Evolutionary conservation across 2,329 filamentous ascomycete species (phyloP), one percentile per base, ranked within the genome.

Genomic region (Hypoxylon sp.): DNA sequence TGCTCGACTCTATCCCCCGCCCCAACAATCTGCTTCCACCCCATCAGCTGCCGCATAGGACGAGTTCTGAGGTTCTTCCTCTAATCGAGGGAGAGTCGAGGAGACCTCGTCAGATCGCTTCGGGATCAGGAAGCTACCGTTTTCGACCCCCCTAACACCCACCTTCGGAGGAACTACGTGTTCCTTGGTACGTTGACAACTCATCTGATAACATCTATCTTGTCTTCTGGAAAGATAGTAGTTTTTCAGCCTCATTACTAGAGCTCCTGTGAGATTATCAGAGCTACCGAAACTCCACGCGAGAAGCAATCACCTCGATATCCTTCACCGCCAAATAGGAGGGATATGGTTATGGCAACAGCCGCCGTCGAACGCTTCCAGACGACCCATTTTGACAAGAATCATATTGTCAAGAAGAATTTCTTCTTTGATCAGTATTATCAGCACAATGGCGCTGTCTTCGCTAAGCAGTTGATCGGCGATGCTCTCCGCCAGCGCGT

Each of bases 21-120:
- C 75, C 76, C 66, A 76, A 71, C 75, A 80, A 80, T 69, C 83
- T 82, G 77, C 83, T 80, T 75, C 79, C 84, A 77, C 79, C 80
- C 78, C 79, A 82, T 85, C 90, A 96, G 91, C 94, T 98, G 95
- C 95, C 95, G 95, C 94, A 99, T 99, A 98, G 92, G 91, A 96
- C 90, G 88, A 86, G 86, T 88, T 88, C 87, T 86, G 85, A 88
- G 90, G 90, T 93, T 96, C 94, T 98, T 98, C 94, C 93, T 97
- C 94, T 95, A 82, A 83, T 82, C 79, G 94, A 93, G 95, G 95
- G 94, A 96, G 95, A 95, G 92, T 97, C 92, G 90, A 92, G 90
- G 89, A 94, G 92, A 89, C 91, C 91, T 92, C 90, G 92, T 89
- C 91, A 90, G 87, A 88, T 88, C 85, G 88, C 83, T 84, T 84